These are phyloP conservation scores for Yamadazyma kanchanaburiensis DNA, from an alignment of 1,139 yeast genomes.

Conservation along the genomic window DNA sequence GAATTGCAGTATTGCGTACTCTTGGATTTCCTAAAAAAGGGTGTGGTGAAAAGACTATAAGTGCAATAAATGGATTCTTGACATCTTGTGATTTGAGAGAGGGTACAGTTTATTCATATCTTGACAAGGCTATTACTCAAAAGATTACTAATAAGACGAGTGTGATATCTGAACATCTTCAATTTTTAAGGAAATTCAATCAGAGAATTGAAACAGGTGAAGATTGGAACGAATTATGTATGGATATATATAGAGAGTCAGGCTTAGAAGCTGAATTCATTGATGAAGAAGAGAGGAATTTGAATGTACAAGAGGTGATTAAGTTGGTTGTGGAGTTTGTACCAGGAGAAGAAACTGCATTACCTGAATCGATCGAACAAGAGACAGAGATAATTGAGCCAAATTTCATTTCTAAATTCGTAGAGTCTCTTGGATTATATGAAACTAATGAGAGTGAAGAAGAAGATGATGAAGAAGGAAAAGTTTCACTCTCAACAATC, in stretches of 20 bases:
- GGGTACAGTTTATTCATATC: constrained; percentile 1
- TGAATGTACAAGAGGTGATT: constrained; percentile 44
- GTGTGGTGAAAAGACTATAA: constrained; percentile 59
- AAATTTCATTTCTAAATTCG: constrained; percentile 46
- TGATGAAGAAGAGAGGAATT: constrained; percentile 18
- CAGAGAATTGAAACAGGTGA: constrained; percentile 7
- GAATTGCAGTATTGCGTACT: constrained; percentile 55
- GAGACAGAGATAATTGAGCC: constrained; percentile 9
- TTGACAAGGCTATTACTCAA: constrained; percentile 1
- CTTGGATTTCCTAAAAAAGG: constrained; percentile 65
- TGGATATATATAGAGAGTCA: constrained; percentile 22
- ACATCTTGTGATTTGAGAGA: constrained; percentile 2
- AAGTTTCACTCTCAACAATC: constrained; percentile 61
- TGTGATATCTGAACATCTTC: constrained; percentile 23
- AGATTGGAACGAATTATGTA: constrained; percentile 18
- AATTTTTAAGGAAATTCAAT: constrained; percentile 27
- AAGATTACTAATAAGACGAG: constrained; percentile 4
- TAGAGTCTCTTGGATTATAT: constrained; percentile 62
- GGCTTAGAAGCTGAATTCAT: constrained; percentile 31
- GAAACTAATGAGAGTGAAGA: constrained; percentile 23
- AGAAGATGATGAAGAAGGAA: constrained; percentile 14
- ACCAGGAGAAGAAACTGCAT: constrained; percentile 49
- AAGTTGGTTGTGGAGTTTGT: constrained; percentile 37
- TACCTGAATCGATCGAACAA: neutral
- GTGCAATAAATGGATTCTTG: constrained; percentile 20